Evolutionary conservation across 2,329 filamentous ascomycete species (phyloP).

Genomic region (Cryphonectria radicalis): DNA sequence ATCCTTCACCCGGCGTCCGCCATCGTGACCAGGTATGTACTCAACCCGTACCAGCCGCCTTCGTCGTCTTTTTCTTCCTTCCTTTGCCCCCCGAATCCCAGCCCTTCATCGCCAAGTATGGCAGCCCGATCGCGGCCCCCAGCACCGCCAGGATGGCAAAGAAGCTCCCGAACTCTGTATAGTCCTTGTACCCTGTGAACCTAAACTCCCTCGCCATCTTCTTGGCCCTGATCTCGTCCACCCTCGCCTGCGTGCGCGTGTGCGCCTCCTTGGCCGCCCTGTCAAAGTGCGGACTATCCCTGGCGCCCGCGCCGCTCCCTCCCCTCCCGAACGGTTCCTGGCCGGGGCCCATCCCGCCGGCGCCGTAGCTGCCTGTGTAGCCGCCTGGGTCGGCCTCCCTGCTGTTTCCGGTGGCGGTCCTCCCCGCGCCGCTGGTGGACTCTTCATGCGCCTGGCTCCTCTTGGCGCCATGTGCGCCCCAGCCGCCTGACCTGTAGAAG

Average conservation of each 20-base stretch:
- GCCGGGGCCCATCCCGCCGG: slow-evolving; percentile 64
- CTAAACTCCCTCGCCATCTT: slow-evolving; percentile 44
- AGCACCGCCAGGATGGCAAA: slow-evolving; percentile 55
- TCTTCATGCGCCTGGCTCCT: slow-evolving; percentile 57
- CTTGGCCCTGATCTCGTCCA: slow-evolving; percentile 54
- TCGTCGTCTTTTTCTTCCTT: slow-evolving; percentile 32
- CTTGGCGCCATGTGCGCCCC: slow-evolving; percentile 68
- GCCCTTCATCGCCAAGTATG: slow-evolving; percentile 46
- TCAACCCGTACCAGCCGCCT: neutral
- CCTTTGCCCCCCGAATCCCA: slow-evolving; percentile 33
- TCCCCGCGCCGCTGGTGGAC: slow-evolving; percentile 34
- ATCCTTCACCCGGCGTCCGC: neutral
- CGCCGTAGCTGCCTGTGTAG: slow-evolving; percentile 32
- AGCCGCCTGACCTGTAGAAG: slow-evolving; percentile 83
- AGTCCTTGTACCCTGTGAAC: slow-evolving; percentile 40
- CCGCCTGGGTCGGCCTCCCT: slow-evolving; percentile 17
- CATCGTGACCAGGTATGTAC: neutral
- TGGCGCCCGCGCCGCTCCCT: slow-evolving; percentile 35
- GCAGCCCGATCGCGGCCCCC: slow-evolving; percentile 50
- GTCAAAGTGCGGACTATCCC: slow-evolving; percentile 79
- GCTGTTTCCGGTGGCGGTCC: neutral
- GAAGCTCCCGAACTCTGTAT: slow-evolving; percentile 47
- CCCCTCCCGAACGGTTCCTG: slow-evolving; percentile 50
- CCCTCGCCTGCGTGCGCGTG: slow-evolving; percentile 70
- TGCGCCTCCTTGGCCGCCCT: slow-evolving; percentile 65